A percentile compares a stretch with the other conserved stretches of the same genome.
These are phyloP conservation scores for Beauveria sp. DNA, from an alignment of 2,329 filamentous ascomycete genomes.

Conservation along the genomic window DNA sequence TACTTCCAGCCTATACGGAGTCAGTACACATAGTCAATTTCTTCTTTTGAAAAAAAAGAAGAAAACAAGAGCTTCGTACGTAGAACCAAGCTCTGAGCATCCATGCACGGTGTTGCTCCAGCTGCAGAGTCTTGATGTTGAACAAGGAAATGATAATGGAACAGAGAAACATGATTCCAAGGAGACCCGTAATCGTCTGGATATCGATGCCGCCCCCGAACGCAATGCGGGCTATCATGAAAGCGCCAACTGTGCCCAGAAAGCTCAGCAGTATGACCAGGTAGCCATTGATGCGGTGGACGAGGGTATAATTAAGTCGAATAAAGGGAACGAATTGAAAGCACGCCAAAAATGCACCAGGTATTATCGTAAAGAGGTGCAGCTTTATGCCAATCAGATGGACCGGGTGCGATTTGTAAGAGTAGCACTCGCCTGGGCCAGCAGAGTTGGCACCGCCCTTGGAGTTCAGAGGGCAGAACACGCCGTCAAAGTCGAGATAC, in stretches of 20 bases:
- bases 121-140: constrained; percentile 51
- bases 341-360: constrained; percentile 32
- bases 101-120: constrained; percentile 55
- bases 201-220: constrained; percentile 44
- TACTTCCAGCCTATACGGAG: constrained; percentile 31
- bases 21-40: neutral
- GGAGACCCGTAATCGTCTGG: constrained; percentile 33
- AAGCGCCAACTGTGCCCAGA: constrained; percentile 35
- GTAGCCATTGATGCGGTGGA: constrained; percentile 55
- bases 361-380: constrained; percentile 36
- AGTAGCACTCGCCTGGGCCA: constrained; percentile 33
- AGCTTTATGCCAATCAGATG: constrained; percentile 34
- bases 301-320: constrained; percentile 37
- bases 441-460: constrained; percentile 1
- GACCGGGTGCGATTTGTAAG: constrained; percentile 19
- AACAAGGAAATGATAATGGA: constrained; percentile 38
- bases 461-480: constrained; percentile 18
- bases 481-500: constrained; percentile 39
- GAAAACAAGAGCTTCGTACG: constrained; percentile 18
- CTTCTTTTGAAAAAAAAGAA: too few species aligned
- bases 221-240: constrained; percentile 38
- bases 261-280: constrained; percentile 39
- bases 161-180: constrained; percentile 35
- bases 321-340: constrained; percentile 40
- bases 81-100: constrained; percentile 51